Percentiles rank a stretch among this genome's conserved stretches.
phyloP scores from a whole-genome alignment of 2,329 filamentous ascomycete species.

The Diaporthe capsici region DNA sequence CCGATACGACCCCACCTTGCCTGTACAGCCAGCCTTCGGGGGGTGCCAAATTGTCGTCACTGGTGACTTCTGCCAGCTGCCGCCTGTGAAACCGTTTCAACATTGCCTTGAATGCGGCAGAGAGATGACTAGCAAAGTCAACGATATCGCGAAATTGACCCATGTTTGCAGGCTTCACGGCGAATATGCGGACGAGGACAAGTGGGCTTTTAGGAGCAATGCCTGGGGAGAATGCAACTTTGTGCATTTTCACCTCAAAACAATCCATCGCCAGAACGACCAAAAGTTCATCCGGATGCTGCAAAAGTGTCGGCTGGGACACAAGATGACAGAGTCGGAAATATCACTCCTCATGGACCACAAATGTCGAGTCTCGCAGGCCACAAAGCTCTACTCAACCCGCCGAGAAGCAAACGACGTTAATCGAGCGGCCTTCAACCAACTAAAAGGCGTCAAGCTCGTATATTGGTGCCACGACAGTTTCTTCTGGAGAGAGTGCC shows the following conservation, averaged over 20 bases:
- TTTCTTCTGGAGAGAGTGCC: conserved; percentile 54
- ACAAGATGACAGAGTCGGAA: conserved; percentile 54
- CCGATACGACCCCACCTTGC: conserved; percentile 39
- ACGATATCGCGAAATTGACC: conserved; percentile 42
- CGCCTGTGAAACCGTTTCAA: conserved; percentile 70
- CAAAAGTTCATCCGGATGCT: conserved; percentile 67
- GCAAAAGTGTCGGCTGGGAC: conserved; percentile 66
- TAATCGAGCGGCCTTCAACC: conserved; percentile 53
- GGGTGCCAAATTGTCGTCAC: conserved; percentile 70
- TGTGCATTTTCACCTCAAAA: conserved; percentile 63
- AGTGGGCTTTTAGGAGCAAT: conserved; percentile 72
- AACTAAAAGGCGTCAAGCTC: conserved; percentile 49
- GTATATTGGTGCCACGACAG: conserved; percentile 55
- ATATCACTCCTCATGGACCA: conserved; percentile 61
- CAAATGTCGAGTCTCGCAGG: conserved; percentile 55
- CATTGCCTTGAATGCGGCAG: conserved; percentile 65
- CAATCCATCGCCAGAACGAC: conserved; percentile 72
- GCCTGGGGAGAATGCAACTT: conserved; percentile 70
- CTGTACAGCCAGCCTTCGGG: conserved; percentile 51
- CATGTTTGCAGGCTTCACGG: conserved; percentile 54
- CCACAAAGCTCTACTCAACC: conserved; percentile 61
- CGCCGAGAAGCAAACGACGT: conserved; percentile 54
- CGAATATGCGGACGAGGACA: conserved; percentile 61
- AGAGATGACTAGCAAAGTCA: conserved; percentile 45
- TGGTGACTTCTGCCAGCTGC: conserved; percentile 73